Conservation (phyloP, 2,329 filamentous ascomycete genomes). For the Trichoderma breve region DNA sequence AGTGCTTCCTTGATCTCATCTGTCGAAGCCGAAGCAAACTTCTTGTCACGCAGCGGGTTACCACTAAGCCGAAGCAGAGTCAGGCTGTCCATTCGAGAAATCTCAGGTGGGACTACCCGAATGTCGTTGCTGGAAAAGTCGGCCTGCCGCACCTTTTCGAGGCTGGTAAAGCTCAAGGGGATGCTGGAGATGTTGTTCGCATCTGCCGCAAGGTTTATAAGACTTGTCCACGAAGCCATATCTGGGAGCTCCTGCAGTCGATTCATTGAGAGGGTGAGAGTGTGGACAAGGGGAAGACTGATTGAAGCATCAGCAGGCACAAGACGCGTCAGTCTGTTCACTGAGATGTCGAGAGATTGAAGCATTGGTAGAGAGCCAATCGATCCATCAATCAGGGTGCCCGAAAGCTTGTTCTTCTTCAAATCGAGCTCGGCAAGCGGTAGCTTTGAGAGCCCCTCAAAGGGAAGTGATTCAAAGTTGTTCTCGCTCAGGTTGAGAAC, state of each 20-base stretch:
- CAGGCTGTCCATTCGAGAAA: constrained; percentile 77
- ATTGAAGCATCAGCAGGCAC: constrained; percentile 46
- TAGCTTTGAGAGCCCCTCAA: constrained; percentile 64
- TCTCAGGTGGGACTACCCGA: constrained; percentile 67
- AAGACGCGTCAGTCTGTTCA: constrained; percentile 66
- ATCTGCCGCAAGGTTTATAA: constrained; percentile 72
- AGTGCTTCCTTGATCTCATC: constrained; percentile 78
- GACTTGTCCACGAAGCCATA: constrained; percentile 68
- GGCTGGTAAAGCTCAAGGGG: constrained; percentile 70
- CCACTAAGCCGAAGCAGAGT: constrained; percentile 74
- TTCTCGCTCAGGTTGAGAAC: constrained; percentile 81
- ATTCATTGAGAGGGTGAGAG: constrained; percentile 77
- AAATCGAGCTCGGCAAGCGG: constrained; percentile 72
- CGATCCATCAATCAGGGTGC: constrained; percentile 64
- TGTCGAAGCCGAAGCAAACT: constrained; percentile 75
- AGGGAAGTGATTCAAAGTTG: constrained; percentile 66
- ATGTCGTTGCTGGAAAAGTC: constrained; percentile 88
- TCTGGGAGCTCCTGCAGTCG: constrained; percentile 70
- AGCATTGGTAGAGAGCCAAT: constrained; percentile 61
- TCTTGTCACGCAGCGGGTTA: constrained; percentile 89
- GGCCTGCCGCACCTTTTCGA: constrained; percentile 68
- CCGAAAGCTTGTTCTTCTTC: constrained; percentile 74
- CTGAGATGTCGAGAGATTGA: constrained; percentile 73
- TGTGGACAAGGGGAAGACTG: constrained; percentile 68
- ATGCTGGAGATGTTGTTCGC: constrained; percentile 77